Evolutionary conservation across 2,329 filamentous ascomycete species (phyloP).

Genomic region (Niveomyces coronatus): DNA sequence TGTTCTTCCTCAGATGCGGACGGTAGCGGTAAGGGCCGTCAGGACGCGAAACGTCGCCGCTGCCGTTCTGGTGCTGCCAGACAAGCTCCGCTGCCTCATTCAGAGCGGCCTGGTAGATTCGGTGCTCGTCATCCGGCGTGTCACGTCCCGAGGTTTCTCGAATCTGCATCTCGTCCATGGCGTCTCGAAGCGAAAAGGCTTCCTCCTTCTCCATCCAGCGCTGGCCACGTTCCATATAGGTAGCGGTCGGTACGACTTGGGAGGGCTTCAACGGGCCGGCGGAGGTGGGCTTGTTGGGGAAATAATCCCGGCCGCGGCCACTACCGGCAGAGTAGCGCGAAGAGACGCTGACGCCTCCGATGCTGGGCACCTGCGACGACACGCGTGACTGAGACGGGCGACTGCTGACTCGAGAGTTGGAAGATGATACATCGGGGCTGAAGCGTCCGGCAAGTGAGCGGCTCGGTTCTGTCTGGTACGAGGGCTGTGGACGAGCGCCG

Average conservation of each 20-base stretch:
- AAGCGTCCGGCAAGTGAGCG: slow-evolving; percentile 20
- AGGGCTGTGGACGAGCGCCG: slow-evolving; percentile 55
- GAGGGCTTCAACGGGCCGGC: slow-evolving; percentile 41
- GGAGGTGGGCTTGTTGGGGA: slow-evolving; percentile 29
- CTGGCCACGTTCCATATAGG: slow-evolving; percentile 63
- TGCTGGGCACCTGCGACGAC: slow-evolving; percentile 27
- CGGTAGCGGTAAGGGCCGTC: slow-evolving; percentile 58
- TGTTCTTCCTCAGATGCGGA: slow-evolving; percentile 58
- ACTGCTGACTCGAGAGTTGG: slow-evolving; percentile 14
- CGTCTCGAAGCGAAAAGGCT: slow-evolving; percentile 56
- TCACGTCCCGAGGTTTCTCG: slow-evolving; percentile 25
- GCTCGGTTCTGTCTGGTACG: slow-evolving; percentile 22
- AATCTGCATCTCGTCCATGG: slow-evolving; percentile 64
- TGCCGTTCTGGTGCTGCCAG: slow-evolving; percentile 60
- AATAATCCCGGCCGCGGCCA: slow-evolving; percentile 40
- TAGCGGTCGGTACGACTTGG: slow-evolving; percentile 52
- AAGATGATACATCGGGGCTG: slow-evolving; percentile 22
- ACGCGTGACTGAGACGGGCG: slow-evolving; percentile 16
- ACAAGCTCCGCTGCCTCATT: slow-evolving; percentile 72
- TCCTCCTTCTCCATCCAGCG: slow-evolving; percentile 78
- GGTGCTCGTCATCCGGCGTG: slow-evolving; percentile 43
- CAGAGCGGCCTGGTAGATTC: slow-evolving; percentile 59
- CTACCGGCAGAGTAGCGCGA: slow-evolving; percentile 40
- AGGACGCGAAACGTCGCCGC: slow-evolving; percentile 40
- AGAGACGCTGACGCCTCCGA: slow-evolving; percentile 33